A percentile compares a stretch with the other conserved stretches of the same genome.
These are phyloP conservation scores for Drosera spatulata DNA, from an alignment of 179 eudicot genomes.

Conservation along the genomic window DNA sequence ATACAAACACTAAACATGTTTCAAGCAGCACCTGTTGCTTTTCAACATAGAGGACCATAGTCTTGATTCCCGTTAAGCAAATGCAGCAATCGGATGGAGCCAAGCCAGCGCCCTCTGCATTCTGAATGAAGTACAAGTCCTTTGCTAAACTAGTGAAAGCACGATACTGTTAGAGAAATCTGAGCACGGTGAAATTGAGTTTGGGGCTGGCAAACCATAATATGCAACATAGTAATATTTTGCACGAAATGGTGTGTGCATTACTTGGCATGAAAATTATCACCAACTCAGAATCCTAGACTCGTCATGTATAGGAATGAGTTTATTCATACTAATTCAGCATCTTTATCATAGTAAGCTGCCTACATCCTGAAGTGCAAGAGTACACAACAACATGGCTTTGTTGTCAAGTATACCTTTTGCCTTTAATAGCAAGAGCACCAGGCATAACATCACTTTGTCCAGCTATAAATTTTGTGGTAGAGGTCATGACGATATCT, in stretches of 20 bases:
- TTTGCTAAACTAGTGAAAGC: constrained; percentile 57
- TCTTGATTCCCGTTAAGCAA: constrained; percentile 92
- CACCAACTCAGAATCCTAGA: no score
- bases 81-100: constrained; percentile 98
- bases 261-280: no score
- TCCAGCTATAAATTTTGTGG: constrained; percentile 93
- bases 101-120: constrained; percentile 95
- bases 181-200: no score
- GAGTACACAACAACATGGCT: background rate
- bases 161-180: no score
- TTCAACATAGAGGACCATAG: constrained; percentile 94
- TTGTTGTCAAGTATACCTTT: constrained; percentile 42
- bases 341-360: no score
- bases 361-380: no score
- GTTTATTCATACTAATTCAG: no score
- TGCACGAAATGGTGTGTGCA: no score
- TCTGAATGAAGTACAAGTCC: constrained; percentile 74
- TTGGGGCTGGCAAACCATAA: no score
- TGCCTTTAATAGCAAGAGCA: constrained; percentile 82
- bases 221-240: no score
- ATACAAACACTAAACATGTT: constrained; percentile 1
- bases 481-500: constrained; percentile 99
- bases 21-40: constrained; percentile 76
- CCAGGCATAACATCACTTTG: constrained; percentile 99
- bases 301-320: no score